Conservation (phyloP, 2,329 filamentous ascomycete species). For the Calonectria leucothoes region DNA sequence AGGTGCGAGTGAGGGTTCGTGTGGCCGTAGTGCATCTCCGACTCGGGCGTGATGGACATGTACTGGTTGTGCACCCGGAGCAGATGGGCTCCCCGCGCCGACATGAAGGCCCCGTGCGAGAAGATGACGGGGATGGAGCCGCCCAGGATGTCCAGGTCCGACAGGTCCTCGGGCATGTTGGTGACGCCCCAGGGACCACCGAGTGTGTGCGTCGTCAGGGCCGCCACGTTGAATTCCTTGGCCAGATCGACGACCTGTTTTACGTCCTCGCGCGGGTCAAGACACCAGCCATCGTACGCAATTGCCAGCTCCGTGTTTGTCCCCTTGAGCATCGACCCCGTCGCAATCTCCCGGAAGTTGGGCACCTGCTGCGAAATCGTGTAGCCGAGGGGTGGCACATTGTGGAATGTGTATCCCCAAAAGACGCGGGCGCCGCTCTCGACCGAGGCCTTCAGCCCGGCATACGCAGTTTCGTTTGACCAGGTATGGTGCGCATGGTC, state of each 20-base stretch:
- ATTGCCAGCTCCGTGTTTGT: slow-evolving; percentile 53
- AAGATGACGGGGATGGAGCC: slow-evolving; percentile 61
- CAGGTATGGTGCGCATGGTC: slow-evolving; percentile 65
- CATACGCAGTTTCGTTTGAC: slow-evolving; percentile 53
- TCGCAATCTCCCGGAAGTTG: slow-evolving; percentile 52
- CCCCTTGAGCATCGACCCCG: slow-evolving; percentile 36
- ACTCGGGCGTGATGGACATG: slow-evolving; percentile 69
- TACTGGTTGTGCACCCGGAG: slow-evolving; percentile 63
- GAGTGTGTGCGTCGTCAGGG: slow-evolving; percentile 59
- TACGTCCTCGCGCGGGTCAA: slow-evolving; percentile 41
- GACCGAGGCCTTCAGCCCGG: slow-evolving; percentile 58
- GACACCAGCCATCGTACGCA: slow-evolving; percentile 54
- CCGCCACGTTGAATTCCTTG: slow-evolving; percentile 53
- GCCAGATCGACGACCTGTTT: slow-evolving; percentile 47
- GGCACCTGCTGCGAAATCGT: slow-evolving; percentile 51
- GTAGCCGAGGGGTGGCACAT: slow-evolving; percentile 44
- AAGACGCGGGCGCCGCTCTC: slow-evolving; percentile 62
- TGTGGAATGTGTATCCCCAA: slow-evolving; percentile 57
- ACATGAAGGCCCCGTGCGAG: slow-evolving; percentile 61
- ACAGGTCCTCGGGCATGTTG: slow-evolving; percentile 54
- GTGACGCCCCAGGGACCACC: slow-evolving; percentile 51
- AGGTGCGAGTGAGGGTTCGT: slow-evolving; percentile 55
- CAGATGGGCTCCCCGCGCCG: slow-evolving; percentile 50
- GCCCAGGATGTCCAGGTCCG: slow-evolving; percentile 53
- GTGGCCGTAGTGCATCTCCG: slow-evolving; percentile 70